phyloP scores from a whole-genome alignment of 2,329 filamentous ascomycete species.

The Magnaporthales sp. region DNA sequence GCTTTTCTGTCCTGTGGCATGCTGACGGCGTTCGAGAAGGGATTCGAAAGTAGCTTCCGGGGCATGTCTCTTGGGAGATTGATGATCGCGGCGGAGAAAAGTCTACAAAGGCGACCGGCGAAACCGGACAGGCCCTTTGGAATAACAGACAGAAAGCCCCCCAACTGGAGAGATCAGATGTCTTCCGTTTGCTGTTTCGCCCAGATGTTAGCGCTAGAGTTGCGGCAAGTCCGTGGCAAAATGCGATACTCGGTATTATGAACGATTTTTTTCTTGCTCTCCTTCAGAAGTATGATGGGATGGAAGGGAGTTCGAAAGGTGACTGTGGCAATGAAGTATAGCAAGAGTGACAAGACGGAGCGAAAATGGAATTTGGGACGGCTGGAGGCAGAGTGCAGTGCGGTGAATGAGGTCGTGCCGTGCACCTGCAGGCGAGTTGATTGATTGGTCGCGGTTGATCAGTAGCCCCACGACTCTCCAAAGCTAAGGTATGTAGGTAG shows the following conservation, averaged over 20 bases:
- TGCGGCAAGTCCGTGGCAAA: background rate
- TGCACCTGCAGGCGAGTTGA: background rate
- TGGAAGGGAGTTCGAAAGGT: background rate
- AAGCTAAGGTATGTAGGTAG: background rate
- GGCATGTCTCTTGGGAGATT: slow-evolving; percentile 37
- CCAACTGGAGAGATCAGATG: background rate
- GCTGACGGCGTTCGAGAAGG: slow-evolving; percentile 41
- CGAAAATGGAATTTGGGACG: background rate
- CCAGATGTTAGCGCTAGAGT: background rate
- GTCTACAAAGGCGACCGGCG: slow-evolving; percentile 7
- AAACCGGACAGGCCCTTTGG: background rate
- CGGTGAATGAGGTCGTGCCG: background rate
- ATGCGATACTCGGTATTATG: background rate
- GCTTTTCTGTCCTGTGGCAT: slow-evolving; percentile 46
- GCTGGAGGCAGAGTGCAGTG: background rate
- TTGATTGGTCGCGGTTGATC: background rate
- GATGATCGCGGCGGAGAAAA: slow-evolving; percentile 8
- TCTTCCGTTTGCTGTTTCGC: background rate
- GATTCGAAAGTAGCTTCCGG: slow-evolving; percentile 45
- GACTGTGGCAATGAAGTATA: background rate
- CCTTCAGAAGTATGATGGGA: background rate
- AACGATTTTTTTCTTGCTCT: background rate
- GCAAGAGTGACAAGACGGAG: background rate
- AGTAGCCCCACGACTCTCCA: background rate
- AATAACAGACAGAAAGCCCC: background rate